Conservation (phyloP, 1,139 yeast species). For the Hemisphaericaspora xylofermentans region DNA sequence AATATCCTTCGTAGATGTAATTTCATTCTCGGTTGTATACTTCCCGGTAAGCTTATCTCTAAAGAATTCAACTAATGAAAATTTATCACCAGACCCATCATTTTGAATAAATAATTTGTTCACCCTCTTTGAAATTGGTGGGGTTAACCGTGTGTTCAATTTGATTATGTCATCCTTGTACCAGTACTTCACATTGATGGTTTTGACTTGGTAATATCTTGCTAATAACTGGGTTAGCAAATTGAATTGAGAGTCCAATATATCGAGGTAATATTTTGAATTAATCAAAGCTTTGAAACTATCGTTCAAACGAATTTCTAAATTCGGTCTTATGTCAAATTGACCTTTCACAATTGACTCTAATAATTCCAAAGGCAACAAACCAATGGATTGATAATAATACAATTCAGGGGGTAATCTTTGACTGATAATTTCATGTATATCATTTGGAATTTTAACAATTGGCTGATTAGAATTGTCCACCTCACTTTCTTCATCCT, state of each 20-base stretch:
- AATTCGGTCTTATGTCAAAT: constrained; percentile 63
- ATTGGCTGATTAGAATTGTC: constrained; percentile 6
- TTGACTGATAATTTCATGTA: constrained; percentile 81
- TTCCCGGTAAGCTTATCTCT: constrained; percentile 21
- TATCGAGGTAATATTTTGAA: constrained; percentile 42
- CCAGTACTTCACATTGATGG: constrained; percentile 59
- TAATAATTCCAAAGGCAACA: constrained; percentile 62
- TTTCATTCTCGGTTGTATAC: constrained; percentile 17
- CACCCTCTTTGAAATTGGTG: constrained; percentile 33
- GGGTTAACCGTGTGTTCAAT: constrained; percentile 53
- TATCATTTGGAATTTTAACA: constrained; percentile 65
- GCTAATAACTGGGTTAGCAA: constrained; percentile 72
- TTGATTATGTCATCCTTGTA: constrained; percentile 50
- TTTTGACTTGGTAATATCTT: constrained; percentile 82
- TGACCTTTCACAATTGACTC: constrained; percentile 69
- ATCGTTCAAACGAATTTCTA: constrained; percentile 56
- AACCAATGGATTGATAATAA: constrained; percentile 78
- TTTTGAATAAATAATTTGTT: constrained; percentile 34
- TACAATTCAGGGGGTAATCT: constrained; percentile 84
- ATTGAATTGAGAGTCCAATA: constrained; percentile 62
- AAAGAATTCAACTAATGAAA: constrained; percentile 38
- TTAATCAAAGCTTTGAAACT: constrained; percentile 59
- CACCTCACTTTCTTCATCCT: constrained; percentile 9
- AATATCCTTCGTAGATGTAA: constrained; percentile 50
- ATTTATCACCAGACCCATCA: constrained; percentile 22